phyloP scores from a whole-genome alignment of 805 yeast genomes.

The Kockiozyma suomiensis region DNA sequence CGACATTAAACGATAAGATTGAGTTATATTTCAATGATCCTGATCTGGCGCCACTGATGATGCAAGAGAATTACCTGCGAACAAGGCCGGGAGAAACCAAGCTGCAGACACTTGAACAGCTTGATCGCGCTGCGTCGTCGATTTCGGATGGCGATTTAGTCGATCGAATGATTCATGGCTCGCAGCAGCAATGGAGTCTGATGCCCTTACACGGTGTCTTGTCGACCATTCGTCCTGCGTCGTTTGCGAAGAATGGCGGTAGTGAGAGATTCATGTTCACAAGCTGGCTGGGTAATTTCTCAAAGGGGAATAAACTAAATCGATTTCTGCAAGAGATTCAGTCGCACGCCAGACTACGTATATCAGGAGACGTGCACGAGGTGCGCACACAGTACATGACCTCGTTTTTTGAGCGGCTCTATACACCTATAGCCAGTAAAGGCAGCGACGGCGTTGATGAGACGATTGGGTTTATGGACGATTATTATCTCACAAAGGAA shows the following conservation, averaged over 20 bases:
- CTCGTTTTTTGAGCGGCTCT: slow-evolving; percentile 56
- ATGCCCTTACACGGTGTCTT: slow-evolving; percentile 87
- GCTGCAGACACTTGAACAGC: slow-evolving; percentile 57
- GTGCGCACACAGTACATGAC: slow-evolving; percentile 72
- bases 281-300: slow-evolving; percentile 32
- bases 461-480: slow-evolving; percentile 75
- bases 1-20: slow-evolving; percentile 75
- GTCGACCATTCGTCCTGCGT: slow-evolving; percentile 81
- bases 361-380: slow-evolving; percentile 74
- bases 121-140: slow-evolving; percentile 80
- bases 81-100: slow-evolving; percentile 46
- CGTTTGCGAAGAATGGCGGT: slow-evolving; percentile 65
- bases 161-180: slow-evolving; percentile 76
- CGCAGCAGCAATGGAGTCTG: slow-evolving; percentile 51
- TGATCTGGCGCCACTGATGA: slow-evolving; percentile 92
- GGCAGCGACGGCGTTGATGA: slow-evolving; percentile 59
- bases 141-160: slow-evolving; percentile 84
- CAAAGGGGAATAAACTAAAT: slow-evolving; percentile 54
- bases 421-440: slow-evolving; percentile 57
- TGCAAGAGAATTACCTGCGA: slow-evolving; percentile 85
- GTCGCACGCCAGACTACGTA: slow-evolving; percentile 78
- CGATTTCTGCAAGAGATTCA: slow-evolving; percentile 84
- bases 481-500: slow-evolving; percentile 81
- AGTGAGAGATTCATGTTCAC: slow-evolving; percentile 78
- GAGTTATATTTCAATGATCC: slow-evolving; percentile 91